These are phyloP conservation scores for Fusarium temperatum DNA, from an alignment of 2,329 filamentous ascomycete species.

Conservation along the genomic window DNA sequence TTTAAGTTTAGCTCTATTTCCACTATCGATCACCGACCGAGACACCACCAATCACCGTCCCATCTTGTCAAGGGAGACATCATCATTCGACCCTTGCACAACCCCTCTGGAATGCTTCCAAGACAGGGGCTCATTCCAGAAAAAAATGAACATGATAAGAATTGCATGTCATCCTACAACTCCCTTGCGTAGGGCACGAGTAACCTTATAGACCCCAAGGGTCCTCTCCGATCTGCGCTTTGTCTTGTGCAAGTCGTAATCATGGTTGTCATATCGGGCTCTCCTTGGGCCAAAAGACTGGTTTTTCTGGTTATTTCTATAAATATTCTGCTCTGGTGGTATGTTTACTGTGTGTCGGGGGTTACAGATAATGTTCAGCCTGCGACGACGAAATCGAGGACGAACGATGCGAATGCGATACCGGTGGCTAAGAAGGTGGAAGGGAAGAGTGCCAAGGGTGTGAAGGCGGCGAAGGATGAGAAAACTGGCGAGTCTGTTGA, in stretches of 20 bases:
- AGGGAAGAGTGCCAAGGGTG: background rate
- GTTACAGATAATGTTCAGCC: background rate
- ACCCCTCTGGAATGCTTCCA: conserved; percentile 15
- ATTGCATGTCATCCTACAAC: background rate
- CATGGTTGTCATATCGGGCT: conserved; percentile 31
- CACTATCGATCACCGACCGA: background rate
- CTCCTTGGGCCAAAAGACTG: conserved; percentile 25
- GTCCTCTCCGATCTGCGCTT: background rate
- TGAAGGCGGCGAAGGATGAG: background rate
- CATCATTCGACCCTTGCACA: background rate
- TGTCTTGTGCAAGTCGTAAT: background rate
- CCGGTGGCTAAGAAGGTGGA: background rate
- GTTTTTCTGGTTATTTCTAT: background rate
- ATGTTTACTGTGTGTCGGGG: background rate
- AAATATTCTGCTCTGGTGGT: conserved; percentile 24
- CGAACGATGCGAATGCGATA: background rate
- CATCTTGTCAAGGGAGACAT: conserved; percentile 14
- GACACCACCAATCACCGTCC: conserved; percentile 15
- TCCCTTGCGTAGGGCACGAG: conserved; percentile 24
- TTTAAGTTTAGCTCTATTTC: conserved; percentile 4
- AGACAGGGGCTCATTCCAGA: conserved; percentile 32
- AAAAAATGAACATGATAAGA: background rate
- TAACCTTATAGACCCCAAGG: conserved; percentile 16
- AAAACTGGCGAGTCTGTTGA: background rate
- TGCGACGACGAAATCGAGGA: background rate